Evolutionary conservation across 768 basidiomycete genomes (phyloP).

Genomic region (Suillus subaureus): DNA sequence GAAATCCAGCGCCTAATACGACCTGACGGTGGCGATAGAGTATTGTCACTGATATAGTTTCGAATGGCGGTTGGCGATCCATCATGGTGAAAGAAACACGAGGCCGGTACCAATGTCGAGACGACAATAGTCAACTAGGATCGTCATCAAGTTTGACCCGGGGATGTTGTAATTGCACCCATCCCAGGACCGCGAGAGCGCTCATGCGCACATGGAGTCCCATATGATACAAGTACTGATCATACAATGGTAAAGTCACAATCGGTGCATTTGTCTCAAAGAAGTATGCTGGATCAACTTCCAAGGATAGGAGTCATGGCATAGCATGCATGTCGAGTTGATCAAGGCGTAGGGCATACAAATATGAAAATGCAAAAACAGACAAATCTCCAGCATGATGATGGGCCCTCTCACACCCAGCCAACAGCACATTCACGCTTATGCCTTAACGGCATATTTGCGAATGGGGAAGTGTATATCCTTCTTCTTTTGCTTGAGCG

Average conservation of each 20-base stretch:
- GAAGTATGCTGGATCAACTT: background rate
- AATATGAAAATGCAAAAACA: conserved; percentile 34
- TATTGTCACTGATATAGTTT: background rate
- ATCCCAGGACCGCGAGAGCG: conserved; percentile 1
- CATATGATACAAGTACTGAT: conserved; percentile 2
- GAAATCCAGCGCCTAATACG: background rate
- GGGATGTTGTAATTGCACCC: background rate
- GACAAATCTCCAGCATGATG: conserved; percentile 18
- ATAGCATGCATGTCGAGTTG: conserved; percentile 36
- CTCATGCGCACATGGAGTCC: background rate
- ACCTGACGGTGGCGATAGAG: background rate
- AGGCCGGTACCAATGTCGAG: background rate
- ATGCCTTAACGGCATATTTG: conserved; percentile 96
- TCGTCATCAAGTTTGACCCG: background rate
- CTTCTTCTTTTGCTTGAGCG: conserved; percentile 93
- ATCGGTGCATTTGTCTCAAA: background rate
- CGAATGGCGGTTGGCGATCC: background rate
- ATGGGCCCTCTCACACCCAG: conserved; percentile 18
- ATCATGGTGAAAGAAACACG: background rate
- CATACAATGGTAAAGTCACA: background rate
- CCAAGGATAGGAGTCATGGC: conserved; percentile 14
- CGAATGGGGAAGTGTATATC: conserved; percentile 90
- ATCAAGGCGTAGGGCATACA: conserved; percentile 44
- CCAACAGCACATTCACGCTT: conserved; percentile 34
- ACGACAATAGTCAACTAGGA: background rate